A percentile compares a stretch with the other conserved stretches of the same genome.
Evolutionary conservation across 2,329 filamentous ascomycete genomes (phyloP).

Genomic region (Leptodontidium sp.): DNA sequence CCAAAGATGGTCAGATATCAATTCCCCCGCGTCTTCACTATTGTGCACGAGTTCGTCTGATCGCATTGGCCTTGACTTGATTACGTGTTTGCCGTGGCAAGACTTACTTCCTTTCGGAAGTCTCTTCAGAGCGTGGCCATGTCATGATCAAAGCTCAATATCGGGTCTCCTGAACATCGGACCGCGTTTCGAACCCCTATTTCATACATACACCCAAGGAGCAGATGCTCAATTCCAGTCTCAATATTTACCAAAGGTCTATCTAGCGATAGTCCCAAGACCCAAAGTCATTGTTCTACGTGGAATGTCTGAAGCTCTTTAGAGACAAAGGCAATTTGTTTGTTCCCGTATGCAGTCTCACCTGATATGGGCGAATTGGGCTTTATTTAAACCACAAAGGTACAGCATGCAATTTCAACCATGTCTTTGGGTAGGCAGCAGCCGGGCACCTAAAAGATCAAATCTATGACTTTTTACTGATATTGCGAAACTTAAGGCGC

Average conservation of each 20-base stretch:
- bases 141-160: conserved; percentile 5
- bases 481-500: background rate
- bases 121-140: background rate
- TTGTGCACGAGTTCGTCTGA: background rate
- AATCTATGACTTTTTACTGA: background rate
- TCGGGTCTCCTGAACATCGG: conserved; percentile 13
- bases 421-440: conserved; percentile 3
- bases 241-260: too few relatives aligned
- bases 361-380: background rate
- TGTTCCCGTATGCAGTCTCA: conserved; percentile 4
- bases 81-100: background rate
- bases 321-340: background rate
- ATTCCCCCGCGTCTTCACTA: background rate
- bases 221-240: background rate
- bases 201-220: background rate
- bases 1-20: background rate
- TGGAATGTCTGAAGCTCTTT: background rate
- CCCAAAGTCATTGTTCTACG: background rate
- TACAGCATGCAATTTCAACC: background rate
- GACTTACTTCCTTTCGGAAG: background rate
- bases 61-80: background rate
- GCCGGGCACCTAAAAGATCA: background rate
- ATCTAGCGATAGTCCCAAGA: background rate
- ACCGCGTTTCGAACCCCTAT: conserved; percentile 18
- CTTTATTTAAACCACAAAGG: background rate